Evolutionary conservation across 2,329 filamentous ascomycete species (phyloP).

Genomic region (Saccharata proteae): DNA sequence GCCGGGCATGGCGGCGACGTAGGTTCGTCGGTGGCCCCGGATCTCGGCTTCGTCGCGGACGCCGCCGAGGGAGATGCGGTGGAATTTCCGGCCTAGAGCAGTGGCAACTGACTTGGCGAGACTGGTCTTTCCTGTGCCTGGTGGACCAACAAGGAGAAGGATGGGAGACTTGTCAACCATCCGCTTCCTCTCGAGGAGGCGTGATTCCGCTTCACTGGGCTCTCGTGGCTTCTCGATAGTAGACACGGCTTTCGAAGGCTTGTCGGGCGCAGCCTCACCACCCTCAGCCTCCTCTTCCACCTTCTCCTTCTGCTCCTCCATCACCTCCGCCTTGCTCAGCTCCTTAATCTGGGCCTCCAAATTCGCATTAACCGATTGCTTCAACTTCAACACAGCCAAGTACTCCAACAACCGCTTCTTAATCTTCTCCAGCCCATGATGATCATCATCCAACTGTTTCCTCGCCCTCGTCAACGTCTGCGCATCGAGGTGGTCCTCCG

Average conservation of each 20-base stretch:
- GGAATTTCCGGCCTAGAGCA: conserved; percentile 87
- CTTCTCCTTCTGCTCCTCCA: conserved; percentile 41
- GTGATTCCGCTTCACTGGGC: conserved; percentile 46
- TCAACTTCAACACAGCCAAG: conserved; percentile 86
- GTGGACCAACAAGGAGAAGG: conserved; percentile 80
- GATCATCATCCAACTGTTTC: conserved; percentile 87
- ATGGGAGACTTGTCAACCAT: conserved; percentile 95
- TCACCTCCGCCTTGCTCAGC: conserved; percentile 27
- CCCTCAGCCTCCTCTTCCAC: conserved; percentile 15
- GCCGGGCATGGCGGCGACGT: conserved; percentile 98
- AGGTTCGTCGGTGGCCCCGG: conserved; percentile 83
- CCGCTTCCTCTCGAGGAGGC: conserved; percentile 66
- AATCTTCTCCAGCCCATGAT: conserved; percentile 92
- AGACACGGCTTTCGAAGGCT: not conserved
- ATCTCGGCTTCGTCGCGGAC: conserved; percentile 97
- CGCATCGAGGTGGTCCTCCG: conserved; percentile 72
- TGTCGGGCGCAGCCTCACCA: conserved; percentile 8
- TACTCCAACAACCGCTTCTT: conserved; percentile 96
- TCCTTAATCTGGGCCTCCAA: conserved; percentile 64
- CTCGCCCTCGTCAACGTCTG: conserved; percentile 69
- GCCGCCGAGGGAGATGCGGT: conserved; percentile 90
- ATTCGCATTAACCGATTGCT: conserved; percentile 78
- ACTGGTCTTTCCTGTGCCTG: conserved; percentile 92
- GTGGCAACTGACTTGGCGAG: conserved; percentile 86
- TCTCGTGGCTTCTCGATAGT: conserved; percentile 11